Evolutionary conservation across 1,284 basidiomycete species (phyloP).

Genomic region (Puccinia horiana): DNA sequence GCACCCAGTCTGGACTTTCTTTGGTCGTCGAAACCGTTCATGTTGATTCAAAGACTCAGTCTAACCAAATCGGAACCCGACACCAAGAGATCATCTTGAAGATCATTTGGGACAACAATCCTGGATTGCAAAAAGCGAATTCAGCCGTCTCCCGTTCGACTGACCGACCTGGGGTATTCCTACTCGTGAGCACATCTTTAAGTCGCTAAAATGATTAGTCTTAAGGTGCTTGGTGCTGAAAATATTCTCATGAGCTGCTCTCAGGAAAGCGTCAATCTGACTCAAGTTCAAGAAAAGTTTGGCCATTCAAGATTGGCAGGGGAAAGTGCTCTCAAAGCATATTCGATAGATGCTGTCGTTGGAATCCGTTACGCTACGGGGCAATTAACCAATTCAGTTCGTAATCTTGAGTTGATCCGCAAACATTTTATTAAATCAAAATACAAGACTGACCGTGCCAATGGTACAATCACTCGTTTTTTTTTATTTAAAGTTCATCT

Average conservation of each 20-base stretch:
- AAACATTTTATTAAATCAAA: not conserved
- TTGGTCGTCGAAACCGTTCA: constrained; percentile 25
- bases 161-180: constrained; percentile 11
- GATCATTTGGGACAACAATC: constrained; percentile 33
- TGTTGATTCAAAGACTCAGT: not conserved
- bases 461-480: not conserved
- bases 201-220: not conserved
- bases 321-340: constrained; percentile 36
- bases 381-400: constrained; percentile 10
- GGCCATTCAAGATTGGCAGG: constrained; percentile 13
- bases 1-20: constrained; percentile 18
- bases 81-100: constrained; percentile 23
- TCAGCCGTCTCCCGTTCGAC: not conserved
- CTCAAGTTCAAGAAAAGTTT: constrained; percentile 19
- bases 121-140: not conserved
- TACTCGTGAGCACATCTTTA: not conserved
- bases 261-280: constrained; percentile 43
- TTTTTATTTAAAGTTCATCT: not conserved
- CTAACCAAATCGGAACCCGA: not conserved
- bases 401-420: not conserved
- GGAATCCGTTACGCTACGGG: constrained; percentile 34
- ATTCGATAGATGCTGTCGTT: constrained; percentile 38
- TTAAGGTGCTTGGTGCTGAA: not conserved
- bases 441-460: not conserved
- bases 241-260: not conserved